Conservation (phyloP, 805 yeast species). For the Myxozyma geophila region DNA sequence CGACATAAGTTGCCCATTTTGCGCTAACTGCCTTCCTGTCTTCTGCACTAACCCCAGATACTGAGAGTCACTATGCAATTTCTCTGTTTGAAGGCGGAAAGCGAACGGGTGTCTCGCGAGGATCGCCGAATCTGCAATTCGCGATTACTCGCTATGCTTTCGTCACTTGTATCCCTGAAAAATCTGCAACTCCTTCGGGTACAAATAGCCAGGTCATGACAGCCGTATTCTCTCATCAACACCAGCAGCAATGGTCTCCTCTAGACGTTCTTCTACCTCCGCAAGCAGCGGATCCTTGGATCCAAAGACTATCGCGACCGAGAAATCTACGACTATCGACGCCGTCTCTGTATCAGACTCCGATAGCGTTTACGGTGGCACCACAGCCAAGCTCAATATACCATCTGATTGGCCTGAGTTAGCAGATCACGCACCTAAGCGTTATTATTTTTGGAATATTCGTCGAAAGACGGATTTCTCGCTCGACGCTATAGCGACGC, state of each 20-base stretch:
- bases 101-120: too few species aligned
- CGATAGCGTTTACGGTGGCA: slow-evolving; percentile 15
- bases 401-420: slow-evolving; percentile 33
- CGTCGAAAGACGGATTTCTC: slow-evolving; percentile 7
- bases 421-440: slow-evolving; percentile 20
- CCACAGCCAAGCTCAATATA: slow-evolving; percentile 20
- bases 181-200: too few species aligned
- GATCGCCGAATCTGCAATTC: too few species aligned
- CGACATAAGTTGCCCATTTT: too few species aligned
- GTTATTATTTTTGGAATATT: slow-evolving; percentile 28
- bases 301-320: background rate
- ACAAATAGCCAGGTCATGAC: too few species aligned
- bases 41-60: too few species aligned
- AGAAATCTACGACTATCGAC: background rate
- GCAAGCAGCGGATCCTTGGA: too few species aligned
- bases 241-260: background rate
- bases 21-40: too few species aligned
- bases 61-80: too few species aligned
- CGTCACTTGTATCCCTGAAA: background rate
- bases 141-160: too few species aligned
- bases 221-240: too few species aligned
- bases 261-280: background rate
- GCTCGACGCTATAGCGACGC: slow-evolving; percentile 29
- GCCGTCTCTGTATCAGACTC: slow-evolving; percentile 7
- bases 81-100: too few species aligned